Base-by-base conservation (phyloP, 306 rosid genomes). In the Quillaja saponaria region DNA sequence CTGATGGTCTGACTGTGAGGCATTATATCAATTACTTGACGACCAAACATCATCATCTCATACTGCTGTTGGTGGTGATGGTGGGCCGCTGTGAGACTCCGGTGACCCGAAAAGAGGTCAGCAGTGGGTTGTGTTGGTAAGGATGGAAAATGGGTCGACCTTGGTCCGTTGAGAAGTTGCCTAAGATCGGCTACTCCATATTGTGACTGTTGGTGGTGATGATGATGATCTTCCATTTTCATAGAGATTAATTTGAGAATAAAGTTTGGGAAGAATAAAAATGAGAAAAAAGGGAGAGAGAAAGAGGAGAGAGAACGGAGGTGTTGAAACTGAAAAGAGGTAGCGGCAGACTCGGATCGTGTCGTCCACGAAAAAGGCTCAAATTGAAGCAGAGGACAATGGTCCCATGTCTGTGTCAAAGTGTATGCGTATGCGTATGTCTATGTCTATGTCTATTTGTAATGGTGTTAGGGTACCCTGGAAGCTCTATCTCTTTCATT, bases 321-420 rank as follows among this genome's bases (percentile, higher is more conserved):
- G 66, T 59, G 31, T 4, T 25, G 31, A 25, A 25, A 25, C 31
- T 25, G 54, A 52, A 71, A 55, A 64, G 69, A 57, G 60, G 66
- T 59, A 78, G 86, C 85, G 90, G 88, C 69, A 86, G 95, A 81
- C 63, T 71, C 96, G 94, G 94, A 88, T 88, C 96, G 82, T 88
- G 96, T 85, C 96, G 87, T 81, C 53, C 76, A 85, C 76, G 86
- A 81, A 78, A 83, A 68, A 57, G 73, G 67, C 76, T 50, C 73
- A 77, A 63, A 44, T 64, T 83, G 49, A 66, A 68, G 83, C 52
- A 74, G 62, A 84, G 86, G 74, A 80, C 70, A 60, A 64, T 76
- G 97, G 95, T 83, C 97, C 96, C 96, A 81, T 88, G 57, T 68
- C 80, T 65, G 64, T 55, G 78, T 61, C 65, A 40, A 47, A 63